Conservation (phyloP, 1,284 basidiomycete species). For the Omphalotus olearius region DNA sequence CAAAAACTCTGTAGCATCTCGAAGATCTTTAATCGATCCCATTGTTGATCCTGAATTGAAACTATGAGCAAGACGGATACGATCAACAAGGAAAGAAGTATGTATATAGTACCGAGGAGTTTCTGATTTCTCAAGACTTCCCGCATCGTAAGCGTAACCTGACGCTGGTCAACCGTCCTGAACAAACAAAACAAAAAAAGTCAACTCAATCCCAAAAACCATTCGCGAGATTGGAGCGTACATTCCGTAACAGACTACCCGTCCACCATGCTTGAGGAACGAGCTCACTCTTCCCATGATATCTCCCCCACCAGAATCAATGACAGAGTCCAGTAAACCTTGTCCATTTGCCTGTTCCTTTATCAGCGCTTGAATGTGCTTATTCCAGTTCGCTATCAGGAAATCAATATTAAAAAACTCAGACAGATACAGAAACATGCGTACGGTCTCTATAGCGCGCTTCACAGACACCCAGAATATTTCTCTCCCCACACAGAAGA, state of each 20-base stretch:
- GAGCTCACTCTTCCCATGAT: slow-evolving; percentile 58
- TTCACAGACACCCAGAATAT: slow-evolving; percentile 37
- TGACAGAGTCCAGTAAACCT: slow-evolving; percentile 58
- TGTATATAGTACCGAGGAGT: slow-evolving; percentile 68
- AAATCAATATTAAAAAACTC: too few species aligned
- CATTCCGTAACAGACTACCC: slow-evolving; percentile 78
- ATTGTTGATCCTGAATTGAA: slow-evolving; percentile 65
- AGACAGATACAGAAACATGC: too few species aligned
- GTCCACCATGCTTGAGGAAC: slow-evolving; percentile 66
- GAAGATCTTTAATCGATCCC: slow-evolving; percentile 78
- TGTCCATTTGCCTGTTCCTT: slow-evolving; percentile 29
- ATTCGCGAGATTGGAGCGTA: slow-evolving; percentile 30
- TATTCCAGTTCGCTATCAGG: slow-evolving; percentile 56
- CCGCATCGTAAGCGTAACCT: slow-evolving; percentile 72
- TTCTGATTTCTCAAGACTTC: slow-evolving; percentile 78
- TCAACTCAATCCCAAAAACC: slow-evolving; percentile 10
- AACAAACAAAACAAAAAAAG: slow-evolving; percentile 16
- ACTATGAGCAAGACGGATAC: slow-evolving; percentile 8
- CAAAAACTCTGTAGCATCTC: slow-evolving; percentile 70
- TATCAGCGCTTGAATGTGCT: slow-evolving; percentile 48
- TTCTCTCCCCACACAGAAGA: slow-evolving; percentile 35
- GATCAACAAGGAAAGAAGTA: slow-evolving; percentile 12
- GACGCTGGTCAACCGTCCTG: slow-evolving; percentile 67
- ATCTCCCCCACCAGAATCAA: slow-evolving; percentile 81
- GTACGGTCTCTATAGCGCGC: slow-evolving; percentile 59